Conservation (phyloP, 129 eudicot species). For the Flaveria brownii region DNA sequence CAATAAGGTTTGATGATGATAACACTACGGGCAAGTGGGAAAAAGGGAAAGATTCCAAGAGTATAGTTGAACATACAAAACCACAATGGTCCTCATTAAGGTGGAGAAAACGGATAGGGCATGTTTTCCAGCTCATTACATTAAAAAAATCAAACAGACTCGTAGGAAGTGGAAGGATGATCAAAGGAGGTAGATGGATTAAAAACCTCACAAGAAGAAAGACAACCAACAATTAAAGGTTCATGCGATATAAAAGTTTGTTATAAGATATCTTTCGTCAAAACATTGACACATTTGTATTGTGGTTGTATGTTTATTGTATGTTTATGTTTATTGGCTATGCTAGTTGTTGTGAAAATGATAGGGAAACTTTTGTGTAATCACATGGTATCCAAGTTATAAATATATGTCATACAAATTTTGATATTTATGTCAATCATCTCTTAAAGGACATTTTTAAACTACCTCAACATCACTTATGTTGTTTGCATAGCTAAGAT, state of each 20-base stretch:
- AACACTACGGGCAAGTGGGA: conserved; percentile 79
- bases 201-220: conserved; percentile 52
- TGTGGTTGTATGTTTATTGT: not conserved
- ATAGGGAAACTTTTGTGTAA: not conserved
- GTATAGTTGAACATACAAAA: conserved; percentile 66
- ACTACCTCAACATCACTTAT: too few relatives aligned
- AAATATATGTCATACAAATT: not conserved
- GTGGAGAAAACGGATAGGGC: conserved; percentile 87
- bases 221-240: conserved; percentile 38
- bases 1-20: conserved; percentile 75
- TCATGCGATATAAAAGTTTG: not conserved
- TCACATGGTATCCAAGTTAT: not conserved
- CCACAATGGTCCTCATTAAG: conserved; percentile 49
- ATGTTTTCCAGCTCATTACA: conserved; percentile 65
- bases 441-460: too few relatives aligned
- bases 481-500: too few relatives aligned
- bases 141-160: conserved; percentile 62
- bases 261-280: conserved; percentile 1
- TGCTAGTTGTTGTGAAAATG: not conserved
- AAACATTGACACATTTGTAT: not conserved
- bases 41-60: conserved; percentile 51
- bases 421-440: too few relatives aligned
- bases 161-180: conserved; percentile 51
- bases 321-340: not conserved
- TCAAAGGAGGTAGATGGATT: conserved; percentile 60